A percentile compares a stretch with the other conserved stretches of the same genome.
Conservation (phyloP, 495 filamentous ascomycete species). For the Podospora fimiseda region DNA sequence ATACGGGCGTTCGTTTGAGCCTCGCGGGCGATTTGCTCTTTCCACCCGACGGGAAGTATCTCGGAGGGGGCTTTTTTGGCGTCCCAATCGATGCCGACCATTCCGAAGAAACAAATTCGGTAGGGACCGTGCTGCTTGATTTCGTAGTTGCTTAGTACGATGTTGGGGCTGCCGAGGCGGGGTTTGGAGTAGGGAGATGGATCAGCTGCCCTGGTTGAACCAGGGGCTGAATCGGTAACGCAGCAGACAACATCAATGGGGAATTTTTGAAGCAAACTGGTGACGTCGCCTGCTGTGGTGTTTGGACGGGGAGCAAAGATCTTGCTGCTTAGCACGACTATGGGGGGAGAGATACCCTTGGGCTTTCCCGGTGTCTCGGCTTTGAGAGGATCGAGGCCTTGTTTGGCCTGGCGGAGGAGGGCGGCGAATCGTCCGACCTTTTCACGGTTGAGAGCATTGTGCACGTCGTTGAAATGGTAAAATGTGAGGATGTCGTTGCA, state of each 20-base stretch:
- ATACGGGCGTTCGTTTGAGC: neutral
- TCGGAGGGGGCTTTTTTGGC: neutral
- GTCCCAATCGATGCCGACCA: conserved; percentile 1
- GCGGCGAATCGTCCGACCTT: neutral
- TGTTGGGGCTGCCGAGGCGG: neutral
- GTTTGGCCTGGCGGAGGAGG: neutral
- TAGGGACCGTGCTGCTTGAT: neutral
- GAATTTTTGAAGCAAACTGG: neutral
- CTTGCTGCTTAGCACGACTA: neutral
- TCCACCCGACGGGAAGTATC: neutral
- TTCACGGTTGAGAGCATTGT: neutral
- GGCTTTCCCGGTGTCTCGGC: neutral
- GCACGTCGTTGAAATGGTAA: conserved; percentile 1
- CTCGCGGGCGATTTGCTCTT: neutral
- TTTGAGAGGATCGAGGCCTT: neutral
- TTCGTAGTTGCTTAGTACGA: neutral
- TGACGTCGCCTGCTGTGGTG: neutral
- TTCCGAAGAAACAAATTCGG: conserved; percentile 1
- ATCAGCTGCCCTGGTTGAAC: neutral
- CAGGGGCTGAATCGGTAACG: neutral
- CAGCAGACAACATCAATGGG: conserved; percentile 3
- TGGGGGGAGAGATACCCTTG: neutral
- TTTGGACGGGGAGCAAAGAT: neutral
- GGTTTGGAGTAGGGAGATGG: neutral
- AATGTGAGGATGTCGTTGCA: neutral